Conservation (phyloP, 441 rosid species). For the Gossypium armourianum region DNA sequence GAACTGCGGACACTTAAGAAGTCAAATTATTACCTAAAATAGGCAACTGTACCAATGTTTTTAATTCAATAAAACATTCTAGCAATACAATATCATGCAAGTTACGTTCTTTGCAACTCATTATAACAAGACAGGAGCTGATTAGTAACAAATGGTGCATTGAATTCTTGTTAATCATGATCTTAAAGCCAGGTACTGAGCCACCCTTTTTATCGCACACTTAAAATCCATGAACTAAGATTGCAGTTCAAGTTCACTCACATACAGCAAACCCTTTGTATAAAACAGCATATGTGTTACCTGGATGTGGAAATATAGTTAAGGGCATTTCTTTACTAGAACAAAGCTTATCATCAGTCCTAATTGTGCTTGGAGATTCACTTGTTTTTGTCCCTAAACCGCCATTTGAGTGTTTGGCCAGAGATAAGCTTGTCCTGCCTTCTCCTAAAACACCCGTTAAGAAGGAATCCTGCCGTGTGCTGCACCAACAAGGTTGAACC, state of each 20-base stretch:
- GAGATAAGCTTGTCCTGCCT: slow-evolving; percentile 12
- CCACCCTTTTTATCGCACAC: neutral
- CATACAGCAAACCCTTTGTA: neutral
- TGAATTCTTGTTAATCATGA: neutral
- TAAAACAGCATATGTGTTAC: slow-evolving; percentile 19
- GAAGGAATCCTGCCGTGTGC: slow-evolving; percentile 11
- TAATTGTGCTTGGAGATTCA: slow-evolving; percentile 4
- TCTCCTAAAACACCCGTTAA: slow-evolving; percentile 13
- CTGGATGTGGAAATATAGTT: slow-evolving; percentile 22
- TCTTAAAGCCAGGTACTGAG: neutral
- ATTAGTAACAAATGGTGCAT: neutral
- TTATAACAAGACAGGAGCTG: neutral
- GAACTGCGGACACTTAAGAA: neutral
- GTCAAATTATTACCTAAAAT: neutral
- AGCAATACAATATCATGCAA: slow-evolving; percentile 1
- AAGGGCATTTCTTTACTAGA: slow-evolving; percentile 13
- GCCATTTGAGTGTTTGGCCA: neutral
- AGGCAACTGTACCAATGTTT: neutral
- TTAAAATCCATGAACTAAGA: neutral
- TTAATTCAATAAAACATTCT: neutral
- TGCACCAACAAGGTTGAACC: slow-evolving; percentile 30
- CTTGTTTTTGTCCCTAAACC: slow-evolving; percentile 20
- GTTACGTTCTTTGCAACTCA: neutral
- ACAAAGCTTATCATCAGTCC: slow-evolving; percentile 9
- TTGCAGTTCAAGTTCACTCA: neutral